Base-by-base conservation (phyloP, 1,284 basidiomycete genomes). In the Cystobasidium slooffiae region DNA sequence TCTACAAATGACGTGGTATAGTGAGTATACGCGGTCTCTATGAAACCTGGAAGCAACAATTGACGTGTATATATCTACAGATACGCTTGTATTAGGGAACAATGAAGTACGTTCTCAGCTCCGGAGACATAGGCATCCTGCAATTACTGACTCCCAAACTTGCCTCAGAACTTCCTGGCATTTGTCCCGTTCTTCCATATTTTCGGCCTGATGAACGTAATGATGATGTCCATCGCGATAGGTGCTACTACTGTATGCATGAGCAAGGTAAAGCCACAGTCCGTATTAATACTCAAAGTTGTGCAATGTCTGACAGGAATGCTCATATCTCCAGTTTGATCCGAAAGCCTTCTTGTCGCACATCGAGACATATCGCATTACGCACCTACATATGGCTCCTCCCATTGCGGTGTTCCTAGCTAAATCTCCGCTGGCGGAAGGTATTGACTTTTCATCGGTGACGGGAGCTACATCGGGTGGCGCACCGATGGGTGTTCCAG, bases 341-440 rank as follows among this genome's bases (percentile, higher is more conserved):
- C 80, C 83, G 0, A 77, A 77, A 31, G 74, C 78, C 61, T 84
- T 81, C 77, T 80, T 84, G 22, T 65, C 76, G 10, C 77, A 82
- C 44, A 77, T 81, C 18, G 78, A 81, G 46, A 78, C 78, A 10
- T 79, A 81, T 47, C 78, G 80, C 9, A 80, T 80, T 1, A 84
- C 83, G 0, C 81, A 81, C 68, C 77, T 82, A 7, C 82, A 83
- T 74, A 82, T 84, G 67, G 82, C 82, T 0, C 83, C 83, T 8
- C 83, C 83, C 3, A 78, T 84, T n/a, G 83, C 82, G 10, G 81
- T 83, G n/a, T 80, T 81, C 0, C 77, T 84, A 6, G 72, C 65
- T 18, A 75, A 75, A 51, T 72, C 75, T 39, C 75, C 75, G 14
- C 39, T 75, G 46, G 59, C 79, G 24, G 69, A 76, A 43, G 78